Percentiles rank a stretch among this genome's conserved stretches.
phyloP scores from a whole-genome alignment of 331 rosid species.

The Acacia pycnantha region DNA sequence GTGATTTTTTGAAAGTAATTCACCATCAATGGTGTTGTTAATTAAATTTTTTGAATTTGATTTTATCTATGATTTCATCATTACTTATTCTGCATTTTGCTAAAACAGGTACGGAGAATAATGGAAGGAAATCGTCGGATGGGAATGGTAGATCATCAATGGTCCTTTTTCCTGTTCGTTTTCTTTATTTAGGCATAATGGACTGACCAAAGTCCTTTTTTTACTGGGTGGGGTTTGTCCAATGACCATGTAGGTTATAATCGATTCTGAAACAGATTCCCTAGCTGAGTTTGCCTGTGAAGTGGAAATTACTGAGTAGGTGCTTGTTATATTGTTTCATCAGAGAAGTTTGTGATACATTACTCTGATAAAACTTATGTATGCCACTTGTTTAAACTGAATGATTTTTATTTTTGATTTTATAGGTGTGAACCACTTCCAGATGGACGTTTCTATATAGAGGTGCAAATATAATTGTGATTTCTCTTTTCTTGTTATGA shows the following conservation, averaged over 20 bases:
- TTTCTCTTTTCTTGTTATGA: slow-evolving; percentile 18
- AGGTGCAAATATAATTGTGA: slow-evolving; percentile 51
- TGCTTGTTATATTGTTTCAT: slow-evolving; percentile 35
- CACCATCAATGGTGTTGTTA: slow-evolving; percentile 1
- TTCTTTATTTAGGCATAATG: slow-evolving; percentile 32
- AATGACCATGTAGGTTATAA: slow-evolving; percentile 61
- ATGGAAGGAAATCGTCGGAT: slow-evolving; percentile 99
- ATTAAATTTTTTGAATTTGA: slow-evolving; percentile 17
- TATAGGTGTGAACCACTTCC: slow-evolving; percentile 97
- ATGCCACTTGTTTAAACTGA: slow-evolving; percentile 10
- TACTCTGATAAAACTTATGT: slow-evolving; percentile 3
- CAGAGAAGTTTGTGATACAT: slow-evolving; percentile 5
- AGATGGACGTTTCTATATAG: slow-evolving; percentile 95
- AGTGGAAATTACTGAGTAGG: slow-evolving; percentile 99
- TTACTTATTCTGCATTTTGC: slow-evolving; percentile 7
- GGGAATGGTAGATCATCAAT: slow-evolving; percentile 89
- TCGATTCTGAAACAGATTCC: slow-evolving; percentile 71
- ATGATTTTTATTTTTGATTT: background rate
- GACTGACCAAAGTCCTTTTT: slow-evolving; percentile 27
- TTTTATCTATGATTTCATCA: slow-evolving; percentile 12
- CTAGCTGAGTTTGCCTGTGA: slow-evolving; percentile 94
- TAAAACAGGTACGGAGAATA: slow-evolving; percentile 82
- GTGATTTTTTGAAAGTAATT: slow-evolving; percentile 24
- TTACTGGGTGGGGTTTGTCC: slow-evolving; percentile 34
- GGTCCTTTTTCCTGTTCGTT: slow-evolving; percentile 27